phyloP scores from a whole-genome alignment of 108 stramenopile genomes.

The Bacterosira constricta region DNA sequence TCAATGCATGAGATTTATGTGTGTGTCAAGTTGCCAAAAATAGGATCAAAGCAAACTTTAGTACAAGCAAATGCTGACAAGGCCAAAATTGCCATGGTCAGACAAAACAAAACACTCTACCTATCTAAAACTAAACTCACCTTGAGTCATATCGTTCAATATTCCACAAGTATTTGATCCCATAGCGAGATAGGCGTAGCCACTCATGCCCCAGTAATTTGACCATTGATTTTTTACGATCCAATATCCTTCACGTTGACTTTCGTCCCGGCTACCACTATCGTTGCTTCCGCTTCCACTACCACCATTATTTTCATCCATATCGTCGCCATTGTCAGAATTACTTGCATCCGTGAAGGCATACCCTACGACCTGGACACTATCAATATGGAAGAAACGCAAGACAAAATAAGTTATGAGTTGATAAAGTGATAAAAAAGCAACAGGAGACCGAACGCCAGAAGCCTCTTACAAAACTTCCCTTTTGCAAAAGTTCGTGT shows the following conservation, averaged over 20 bases:
- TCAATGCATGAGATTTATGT: too few relatives aligned
- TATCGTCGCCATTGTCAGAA: conserved; percentile 23
- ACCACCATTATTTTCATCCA: conserved; percentile 32
- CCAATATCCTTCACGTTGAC: conserved; percentile 81
- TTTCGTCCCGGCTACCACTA: conserved; percentile 46
- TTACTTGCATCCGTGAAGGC: conserved; percentile 57
- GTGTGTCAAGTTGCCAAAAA: too few relatives aligned
- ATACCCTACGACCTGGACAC: conserved; percentile 83
- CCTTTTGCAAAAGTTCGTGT: too few relatives aligned
- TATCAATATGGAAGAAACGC: background rate
- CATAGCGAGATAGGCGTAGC: conserved; percentile 89
- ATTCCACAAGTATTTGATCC: conserved; percentile 90
- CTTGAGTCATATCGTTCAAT: conserved; percentile 89
- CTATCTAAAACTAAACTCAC: too few relatives aligned
- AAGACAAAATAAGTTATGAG: background rate
- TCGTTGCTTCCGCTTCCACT: conserved; percentile 37
- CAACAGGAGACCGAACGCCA: too few relatives aligned
- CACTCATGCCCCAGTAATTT: conserved; percentile 80
- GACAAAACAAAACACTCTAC: too few relatives aligned
- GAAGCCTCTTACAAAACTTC: too few relatives aligned
- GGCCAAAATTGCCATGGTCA: too few relatives aligned
- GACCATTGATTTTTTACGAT: conserved; percentile 91
- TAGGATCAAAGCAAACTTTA: too few relatives aligned
- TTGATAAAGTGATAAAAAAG: background rate
- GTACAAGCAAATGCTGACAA: too few relatives aligned